Conservation (phyloP, 2,329 filamentous ascomycete species). For the Pseudocercospora pini-densiflorae region DNA sequence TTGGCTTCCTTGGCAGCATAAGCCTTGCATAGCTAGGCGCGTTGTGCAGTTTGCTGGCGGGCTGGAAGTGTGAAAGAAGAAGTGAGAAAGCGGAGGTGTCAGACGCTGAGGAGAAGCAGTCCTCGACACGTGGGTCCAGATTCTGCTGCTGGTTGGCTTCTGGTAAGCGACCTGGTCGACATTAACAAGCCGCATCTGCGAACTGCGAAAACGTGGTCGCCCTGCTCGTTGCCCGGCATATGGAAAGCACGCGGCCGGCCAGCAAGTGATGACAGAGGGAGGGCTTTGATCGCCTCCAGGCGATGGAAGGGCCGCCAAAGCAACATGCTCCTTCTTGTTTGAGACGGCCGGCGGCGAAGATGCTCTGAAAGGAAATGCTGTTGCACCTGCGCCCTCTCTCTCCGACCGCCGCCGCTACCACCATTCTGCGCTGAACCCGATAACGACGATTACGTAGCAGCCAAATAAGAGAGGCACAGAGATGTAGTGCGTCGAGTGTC, state of each 20-base stretch:
- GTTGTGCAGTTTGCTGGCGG: neutral
- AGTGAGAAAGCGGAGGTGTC: neutral
- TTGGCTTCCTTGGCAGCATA: slow-evolving; percentile 4
- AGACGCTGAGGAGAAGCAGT: neutral
- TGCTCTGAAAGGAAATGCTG: neutral
- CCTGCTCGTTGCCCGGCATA: neutral
- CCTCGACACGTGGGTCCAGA: neutral
- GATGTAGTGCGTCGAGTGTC: no score
- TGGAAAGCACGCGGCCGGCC: neutral
- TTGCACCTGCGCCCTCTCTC: neutral
- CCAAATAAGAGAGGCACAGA: neutral
- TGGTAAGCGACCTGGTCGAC: neutral
- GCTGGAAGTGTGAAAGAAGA: neutral
- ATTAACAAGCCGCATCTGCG: neutral
- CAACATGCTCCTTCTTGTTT: neutral
- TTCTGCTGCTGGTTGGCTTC: neutral
- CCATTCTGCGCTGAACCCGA: neutral
- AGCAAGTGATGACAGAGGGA: neutral
- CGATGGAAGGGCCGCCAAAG: neutral
- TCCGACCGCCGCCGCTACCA: neutral
- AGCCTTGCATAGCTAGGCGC: neutral
- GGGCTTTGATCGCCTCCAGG: neutral
- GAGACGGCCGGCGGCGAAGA: neutral
- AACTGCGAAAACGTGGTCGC: neutral
- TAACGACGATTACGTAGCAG: neutral